Evolutionary conservation across 108 stramenopile species (phyloP).

Genomic region (Fistulifera pelliculosa): DNA sequence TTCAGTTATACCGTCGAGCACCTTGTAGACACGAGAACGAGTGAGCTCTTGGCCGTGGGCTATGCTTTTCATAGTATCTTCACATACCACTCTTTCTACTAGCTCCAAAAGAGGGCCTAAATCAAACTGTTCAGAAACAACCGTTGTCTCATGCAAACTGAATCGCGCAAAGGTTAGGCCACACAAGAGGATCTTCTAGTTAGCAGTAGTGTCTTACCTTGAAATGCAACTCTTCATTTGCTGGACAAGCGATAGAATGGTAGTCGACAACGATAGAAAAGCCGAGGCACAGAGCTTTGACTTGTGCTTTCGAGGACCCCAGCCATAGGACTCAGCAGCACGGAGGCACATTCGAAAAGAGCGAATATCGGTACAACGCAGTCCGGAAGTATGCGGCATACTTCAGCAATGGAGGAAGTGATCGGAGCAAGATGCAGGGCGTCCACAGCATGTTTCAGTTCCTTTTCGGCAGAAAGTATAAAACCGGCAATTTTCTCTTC

Average conservation of each 20-base stretch:
- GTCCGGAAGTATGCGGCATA: constrained; percentile 45
- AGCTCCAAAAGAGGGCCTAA: too few relatives aligned
- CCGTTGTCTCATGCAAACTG: too few relatives aligned
- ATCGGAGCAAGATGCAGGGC: constrained; percentile 3
- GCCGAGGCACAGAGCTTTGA: constrained; percentile 49
- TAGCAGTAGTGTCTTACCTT: constrained; percentile 7
- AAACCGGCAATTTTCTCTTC: constrained; percentile 14
- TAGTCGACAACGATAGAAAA: constrained; percentile 34
- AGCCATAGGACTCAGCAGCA: constrained; percentile 49
- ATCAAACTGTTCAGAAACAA: too few relatives aligned
- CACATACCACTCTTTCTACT: too few relatives aligned
- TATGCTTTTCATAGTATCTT: too few relatives aligned
- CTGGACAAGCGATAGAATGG: constrained; percentile 28
- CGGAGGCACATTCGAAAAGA: constrained; percentile 44
- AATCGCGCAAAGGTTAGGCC: too few relatives aligned
- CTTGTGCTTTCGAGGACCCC: constrained; percentile 64
- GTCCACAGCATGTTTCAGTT: not conserved
- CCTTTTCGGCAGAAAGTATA: constrained; percentile 8
- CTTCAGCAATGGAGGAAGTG: constrained; percentile 1
- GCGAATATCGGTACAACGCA: constrained; percentile 54
- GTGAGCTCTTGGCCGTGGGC: too few relatives aligned
- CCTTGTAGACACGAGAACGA: too few relatives aligned
- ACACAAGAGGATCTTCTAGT: constrained; percentile 1
- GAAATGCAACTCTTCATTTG: constrained; percentile 27
- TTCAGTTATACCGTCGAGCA: too few relatives aligned